A percentile compares a stretch with the other conserved stretches of the same genome.
phyloP scores from a whole-genome alignment of 176 grass and related monocot species.

The Areca catechu region DNA sequence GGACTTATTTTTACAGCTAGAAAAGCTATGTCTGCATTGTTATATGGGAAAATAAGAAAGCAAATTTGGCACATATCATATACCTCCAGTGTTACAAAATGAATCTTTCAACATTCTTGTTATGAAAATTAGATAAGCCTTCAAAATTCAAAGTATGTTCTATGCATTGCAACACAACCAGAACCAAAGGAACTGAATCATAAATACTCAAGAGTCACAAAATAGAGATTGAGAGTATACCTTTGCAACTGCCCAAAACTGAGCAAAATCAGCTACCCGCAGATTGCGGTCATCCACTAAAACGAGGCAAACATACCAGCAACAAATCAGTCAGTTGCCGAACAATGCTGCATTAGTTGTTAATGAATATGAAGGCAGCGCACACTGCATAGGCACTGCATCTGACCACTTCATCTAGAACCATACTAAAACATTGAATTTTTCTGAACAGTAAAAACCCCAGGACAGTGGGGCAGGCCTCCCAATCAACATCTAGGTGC shows the following conservation, averaged over 20 bases:
- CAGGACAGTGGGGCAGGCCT: background rate
- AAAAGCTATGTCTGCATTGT: background rate
- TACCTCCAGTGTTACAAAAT: too few species aligned
- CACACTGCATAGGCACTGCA: conserved; percentile 33
- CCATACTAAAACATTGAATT: conserved; percentile 32
- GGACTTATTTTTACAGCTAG: too few species aligned
- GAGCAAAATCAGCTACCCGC: conserved; percentile 99
- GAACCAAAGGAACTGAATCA: conserved; percentile 30
- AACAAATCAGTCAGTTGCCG: conserved; percentile 95
- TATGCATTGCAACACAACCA: conserved; percentile 1
- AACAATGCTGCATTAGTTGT: conserved; percentile 70
- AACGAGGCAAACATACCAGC: conserved; percentile 69
- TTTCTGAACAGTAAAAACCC: conserved; percentile 25
- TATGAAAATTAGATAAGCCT: too few species aligned
- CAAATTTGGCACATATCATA: too few species aligned
- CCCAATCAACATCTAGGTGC: too few species aligned
- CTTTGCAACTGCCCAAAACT: conserved; percentile 99
- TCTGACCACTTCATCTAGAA: conserved; percentile 41
- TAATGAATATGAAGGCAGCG: conserved; percentile 60
- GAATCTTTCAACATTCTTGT: too few species aligned
- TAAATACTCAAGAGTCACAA: conserved; percentile 40
- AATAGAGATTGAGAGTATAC: conserved; percentile 73
- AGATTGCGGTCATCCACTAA: conserved; percentile 99
- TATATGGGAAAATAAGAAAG: background rate
- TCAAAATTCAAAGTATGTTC: too few species aligned